Evolutionary conservation across 805 yeast species (phyloP), one percentile per base, ranked within the genome.

Genomic region (Maudiozyma pseudohumilis): DNA sequence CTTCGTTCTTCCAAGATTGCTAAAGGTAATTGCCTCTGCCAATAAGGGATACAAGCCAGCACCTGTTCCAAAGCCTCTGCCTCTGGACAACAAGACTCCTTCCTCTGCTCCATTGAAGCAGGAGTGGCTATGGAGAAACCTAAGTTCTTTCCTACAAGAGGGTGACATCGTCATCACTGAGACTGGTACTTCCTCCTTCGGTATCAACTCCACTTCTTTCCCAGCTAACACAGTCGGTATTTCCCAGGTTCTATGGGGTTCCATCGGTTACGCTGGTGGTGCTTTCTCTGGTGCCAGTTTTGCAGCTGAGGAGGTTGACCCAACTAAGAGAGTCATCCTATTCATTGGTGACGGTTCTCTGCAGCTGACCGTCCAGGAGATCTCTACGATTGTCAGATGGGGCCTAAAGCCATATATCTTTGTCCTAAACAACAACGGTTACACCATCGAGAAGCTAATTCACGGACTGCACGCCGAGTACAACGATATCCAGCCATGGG

Each of bases 121-220:
- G n/a, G n/a, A n/a, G n/a, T n/a, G n/a, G n/a, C n/a, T n/a, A n/a
- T n/a, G n/a, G 85, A 73, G 72, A 43, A 66, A 69, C 53, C 62
- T 77, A 31, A 69, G 77, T 18, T 64, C 69, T 29, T 77, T 77
- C 73, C 68, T 77, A 50, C 64, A 65, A 57, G 72, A 70, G 48
- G 80, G 79, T 49, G 85, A 77, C 62, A 65, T 77, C 38, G 67
- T 77, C 42, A 67, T 77, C 45, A 70, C 80, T 36, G 85, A 77
- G 59, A 77, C 83, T 28, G 85, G 85, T 61, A 77, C 85, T 25
- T 72, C 83, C 23, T 77, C 81, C 74, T n/a, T n/a, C n/a, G n/a
- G n/a, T n/a, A n/a, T n/a, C n/a, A n/a, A n/a, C n/a, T n/a, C n/a
- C n/a, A n/a, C n/a, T n/a, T n/a, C n/a, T n/a, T n/a, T n/a, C n/a